These are phyloP conservation scores for Schoenoplectus tabernaemontani DNA, from an alignment of 202 grass and related monocot genomes.

Conservation along the genomic window DNA sequence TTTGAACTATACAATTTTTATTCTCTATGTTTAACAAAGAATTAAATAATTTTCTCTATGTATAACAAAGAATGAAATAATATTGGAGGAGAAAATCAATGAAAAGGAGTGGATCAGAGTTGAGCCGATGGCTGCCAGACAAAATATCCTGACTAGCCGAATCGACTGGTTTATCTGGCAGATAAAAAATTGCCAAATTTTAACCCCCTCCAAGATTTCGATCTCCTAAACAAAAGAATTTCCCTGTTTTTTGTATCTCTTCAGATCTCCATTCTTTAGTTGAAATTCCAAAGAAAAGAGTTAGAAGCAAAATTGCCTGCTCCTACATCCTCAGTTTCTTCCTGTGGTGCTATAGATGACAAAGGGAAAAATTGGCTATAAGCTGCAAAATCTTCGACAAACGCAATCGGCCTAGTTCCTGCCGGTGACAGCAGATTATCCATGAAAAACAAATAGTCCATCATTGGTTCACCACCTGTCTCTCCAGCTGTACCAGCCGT, in stretches of 20 bases:
- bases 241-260: background rate
- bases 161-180: background rate
- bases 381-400: constrained; percentile 12
- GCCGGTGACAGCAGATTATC: constrained; percentile 14
- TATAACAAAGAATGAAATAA: no score
- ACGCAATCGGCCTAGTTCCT: background rate
- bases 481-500: background rate
- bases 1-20: no score
- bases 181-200: background rate
- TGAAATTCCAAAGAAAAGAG: constrained; percentile 11
- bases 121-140: background rate
- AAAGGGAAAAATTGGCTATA: constrained; percentile 2
- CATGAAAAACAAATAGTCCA: background rate
- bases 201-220: background rate
- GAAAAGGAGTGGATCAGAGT: background rate
- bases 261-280: background rate
- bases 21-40: no score
- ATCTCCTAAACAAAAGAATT: background rate
- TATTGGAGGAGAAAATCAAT: no score
- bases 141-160: background rate
- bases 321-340: constrained; percentile 1
- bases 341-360: background rate
- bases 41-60: no score
- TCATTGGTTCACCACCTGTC: background rate
- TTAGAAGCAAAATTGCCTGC: background rate